These are phyloP conservation scores for Eremochloa ophiuroides DNA, from an alignment of 176 grass and related monocot species.

Conservation along the genomic window DNA sequence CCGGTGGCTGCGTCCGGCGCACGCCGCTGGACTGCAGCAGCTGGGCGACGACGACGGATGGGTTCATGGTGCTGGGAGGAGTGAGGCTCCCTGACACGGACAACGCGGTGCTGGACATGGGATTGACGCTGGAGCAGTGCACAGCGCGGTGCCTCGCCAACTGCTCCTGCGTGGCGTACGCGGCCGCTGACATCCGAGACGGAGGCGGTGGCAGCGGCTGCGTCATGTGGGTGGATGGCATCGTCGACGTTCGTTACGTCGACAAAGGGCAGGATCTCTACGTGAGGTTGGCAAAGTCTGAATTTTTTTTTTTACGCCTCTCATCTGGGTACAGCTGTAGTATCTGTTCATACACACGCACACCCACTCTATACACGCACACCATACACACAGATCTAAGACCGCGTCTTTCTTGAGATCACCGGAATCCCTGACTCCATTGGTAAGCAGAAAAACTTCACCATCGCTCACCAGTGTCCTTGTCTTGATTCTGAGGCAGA, in stretches of 20 bases:
- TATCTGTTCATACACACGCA: no score
- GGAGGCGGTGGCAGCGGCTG: background rate
- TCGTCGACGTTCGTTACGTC: constrained; percentile 2
- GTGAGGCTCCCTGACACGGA: constrained; percentile 38
- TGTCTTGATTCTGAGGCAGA: no score
- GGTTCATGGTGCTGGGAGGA: background rate
- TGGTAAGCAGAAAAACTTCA: no score
- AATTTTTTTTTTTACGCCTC: no score
- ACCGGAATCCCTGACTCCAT: no score
- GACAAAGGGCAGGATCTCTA: constrained; percentile 27
- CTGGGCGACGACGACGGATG: background rate
- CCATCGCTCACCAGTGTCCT: no score
- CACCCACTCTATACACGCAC: no score
- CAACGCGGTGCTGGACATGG: background rate
- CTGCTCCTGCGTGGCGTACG: constrained; percentile 59
- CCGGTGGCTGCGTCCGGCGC: constrained; percentile 29
- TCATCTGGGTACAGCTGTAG: no score
- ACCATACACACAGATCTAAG: no score
- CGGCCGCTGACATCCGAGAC: background rate
- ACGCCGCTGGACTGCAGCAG: constrained; percentile 22
- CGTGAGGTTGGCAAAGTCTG: background rate
- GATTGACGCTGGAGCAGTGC: constrained; percentile 11
- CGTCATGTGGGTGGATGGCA: background rate
- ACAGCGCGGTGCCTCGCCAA: constrained; percentile 28
- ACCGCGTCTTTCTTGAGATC: no score